Evolutionary conservation across 768 basidiomycete genomes (phyloP).

Genomic region (Saitozyma podzolica): DNA sequence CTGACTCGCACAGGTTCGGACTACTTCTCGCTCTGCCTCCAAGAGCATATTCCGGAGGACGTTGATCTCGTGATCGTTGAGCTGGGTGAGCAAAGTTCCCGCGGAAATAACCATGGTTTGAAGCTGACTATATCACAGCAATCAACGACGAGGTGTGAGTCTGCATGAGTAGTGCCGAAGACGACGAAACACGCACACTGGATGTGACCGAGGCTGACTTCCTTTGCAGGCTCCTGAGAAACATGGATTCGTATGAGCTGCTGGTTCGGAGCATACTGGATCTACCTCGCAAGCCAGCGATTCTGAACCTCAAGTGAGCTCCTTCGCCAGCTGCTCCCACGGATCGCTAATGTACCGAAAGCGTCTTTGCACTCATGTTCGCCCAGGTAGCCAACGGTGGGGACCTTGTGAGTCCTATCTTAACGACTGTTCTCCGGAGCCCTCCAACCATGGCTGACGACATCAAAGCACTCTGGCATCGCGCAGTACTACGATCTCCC

Average conservation of each 20-base stretch:
- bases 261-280: constrained; percentile 39
- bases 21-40: constrained; percentile 49
- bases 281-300: constrained; percentile 41
- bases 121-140: not conserved
- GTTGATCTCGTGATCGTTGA: constrained; percentile 50
- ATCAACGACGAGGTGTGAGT: constrained; percentile 41
- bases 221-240: too few relatives aligned
- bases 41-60: constrained; percentile 48
- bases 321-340: not conserved
- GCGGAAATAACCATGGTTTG: not conserved
- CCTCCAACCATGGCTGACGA: not conserved
- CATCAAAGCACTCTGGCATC: constrained; percentile 39
- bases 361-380: constrained; percentile 21
- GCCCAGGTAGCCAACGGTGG: constrained; percentile 13
- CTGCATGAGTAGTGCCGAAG: too few relatives aligned
- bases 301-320: constrained; percentile 45
- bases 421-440: not conserved
- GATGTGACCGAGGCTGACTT: too few relatives aligned
- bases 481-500: constrained; percentile 50
- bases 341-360: constrained; percentile 6
- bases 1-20: constrained; percentile 20
- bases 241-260: constrained; percentile 37
- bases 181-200: too few relatives aligned
- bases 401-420: constrained; percentile 12
- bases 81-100: constrained; percentile 27